Base-by-base conservation (phyloP, 2,329 filamentous ascomycete species). In the Dryadomyces quercus-mongolicae region DNA sequence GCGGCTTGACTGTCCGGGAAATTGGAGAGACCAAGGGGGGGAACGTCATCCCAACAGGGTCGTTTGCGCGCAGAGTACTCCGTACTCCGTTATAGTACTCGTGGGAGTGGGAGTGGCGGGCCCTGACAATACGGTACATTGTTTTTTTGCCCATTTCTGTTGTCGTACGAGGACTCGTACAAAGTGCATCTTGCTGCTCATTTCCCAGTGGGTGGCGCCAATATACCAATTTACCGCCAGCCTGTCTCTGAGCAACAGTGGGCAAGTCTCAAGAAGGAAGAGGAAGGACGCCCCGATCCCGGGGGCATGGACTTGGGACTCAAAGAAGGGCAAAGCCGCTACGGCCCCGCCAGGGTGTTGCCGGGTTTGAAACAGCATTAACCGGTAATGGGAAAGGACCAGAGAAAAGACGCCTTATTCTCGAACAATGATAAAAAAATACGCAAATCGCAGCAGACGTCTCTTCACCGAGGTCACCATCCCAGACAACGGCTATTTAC, bases 291-390 rank as follows among this genome's bases (percentile, higher is more conserved):
- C 40, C 40, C 25, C 20, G 60, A 62, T 59, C 61, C 65, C 64
- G 61, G 62, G 63, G 64, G 65, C 65, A 65, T 62, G 65, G 64
- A 60, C 60, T 60, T 65, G 64, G 63, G 64, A 63, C 54, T 55
- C 44, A 57, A 52, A 56, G 55, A 63, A 56, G 54, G 52, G 48
- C 49, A 56, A 57, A 56, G 49, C 55, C 48, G 55, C 52, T 31
- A 45, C 57, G 49, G 58, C 58, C 57, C 59, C 57, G 56, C 58
- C 52, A 53, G 56, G 58, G 54, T 58, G 53, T 54, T 60, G 53
- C 56, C 57, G 57, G 16, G 40, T 52, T 55, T 51, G 49, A 56
- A 47, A 54, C 44, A 40, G 42, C 18, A 15, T 46, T 59, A 55
- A 49, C 55, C 58, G 51, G 52, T 52, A 57, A 54, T 46, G 50